Evolutionary conservation across 371 early-diverging fungal genomes (phyloP), one percentile per base, ranked within the genome.

Genomic region (Dichotomocladium elegans): DNA sequence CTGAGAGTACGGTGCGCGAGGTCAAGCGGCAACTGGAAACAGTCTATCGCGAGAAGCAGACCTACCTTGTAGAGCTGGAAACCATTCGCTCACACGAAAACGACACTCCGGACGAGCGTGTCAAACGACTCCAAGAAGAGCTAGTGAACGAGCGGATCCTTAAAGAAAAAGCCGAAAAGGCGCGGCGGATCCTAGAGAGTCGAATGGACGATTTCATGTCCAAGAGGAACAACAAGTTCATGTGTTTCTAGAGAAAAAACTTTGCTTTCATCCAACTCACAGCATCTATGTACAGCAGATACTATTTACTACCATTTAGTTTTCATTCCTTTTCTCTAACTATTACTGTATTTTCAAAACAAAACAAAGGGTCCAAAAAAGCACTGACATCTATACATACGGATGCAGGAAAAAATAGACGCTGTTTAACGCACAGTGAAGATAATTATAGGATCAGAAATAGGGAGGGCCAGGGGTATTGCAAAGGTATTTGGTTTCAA

Each of bases 161-260:
- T n/a, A 77, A 77, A 30, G 77, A 77, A 41, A 74, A 69, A 33
- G 77, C 77, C 7, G 77, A 77, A 51, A 71, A 72, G 26, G 77
- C 77, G 8, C 62, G 74, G 50, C 49, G 52, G 19, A 74, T 77
- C 41, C 41, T 77, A 27, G 77, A 77, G 21, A 65, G 68, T 22
- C 61, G 77, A 14, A 72, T 77, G 72, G 72, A 77, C 24, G 72
- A 72, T 33, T 50, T 77, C 14, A 69, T 77, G 74, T 72, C 57
- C 47, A 71, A 66, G 58, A 71, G 72, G 57, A n/a, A n/a, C n/a
- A 72, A 68, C 64, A 77, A 77, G 51, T 77, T 77, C 49, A 74
- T 77, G 70, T 77, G 77, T 61, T 76, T 76, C 59, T 76, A 72
- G 27, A 21, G 7, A 12, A 19, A 12, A 8, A 3, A 11, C 33